Evolutionary conservation across 208 protist genomes (phyloP), one percentile per base, ranked within the genome.

Genomic region (Herpetomonas muscarum): DNA sequence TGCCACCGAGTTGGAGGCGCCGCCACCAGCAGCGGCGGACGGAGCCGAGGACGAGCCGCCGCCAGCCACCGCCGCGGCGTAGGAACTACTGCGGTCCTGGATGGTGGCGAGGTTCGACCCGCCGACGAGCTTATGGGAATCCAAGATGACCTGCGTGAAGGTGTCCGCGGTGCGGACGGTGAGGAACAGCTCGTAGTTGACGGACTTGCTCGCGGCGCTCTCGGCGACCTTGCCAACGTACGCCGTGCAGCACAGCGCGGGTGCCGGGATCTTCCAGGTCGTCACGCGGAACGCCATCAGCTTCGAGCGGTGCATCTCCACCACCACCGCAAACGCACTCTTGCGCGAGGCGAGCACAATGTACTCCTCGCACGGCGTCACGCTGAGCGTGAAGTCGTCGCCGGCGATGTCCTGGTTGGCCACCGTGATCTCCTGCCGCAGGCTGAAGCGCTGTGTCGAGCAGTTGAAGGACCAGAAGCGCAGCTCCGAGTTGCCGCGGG

Each of bases 361-460:
- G 64, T 95, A 95, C 61, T 95, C 89, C 60, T 95, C 85, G 30
- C 70, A 63, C 1, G 81, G 74, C n/a, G 82, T 89, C 47, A 87
- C 68, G 50, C 72, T 84, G 53, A 92, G 82, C 52, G 76, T 55
- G 53, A 90, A 92, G n/a, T 46, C 70, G 28, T 76, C 65, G n/a
- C 49, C 45, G 28, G 7, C 55, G 29, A 39, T 60, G 22, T 61
- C 53, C 13, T 67, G 75, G 68, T 70, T 59, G 5, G 57, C 71
- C n/a, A 94, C 59, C 47, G 62, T 84, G 15, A 95, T 56, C 66
- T 95, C 76, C 66, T 95, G 82, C 67, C 81, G 85, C 31, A 95
- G 76, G 3, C 67, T 77, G 67, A 92, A 92, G 36, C 75, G 83
- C 57, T 84, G 72, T 10, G 75, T 85, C 9, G 61, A 57, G 36